A percentile compares a stretch with the other conserved stretches of the same genome.
Evolutionary conservation across 495 filamentous ascomycete species (phyloP).

Genomic region (Aspergillus cavernicola): DNA sequence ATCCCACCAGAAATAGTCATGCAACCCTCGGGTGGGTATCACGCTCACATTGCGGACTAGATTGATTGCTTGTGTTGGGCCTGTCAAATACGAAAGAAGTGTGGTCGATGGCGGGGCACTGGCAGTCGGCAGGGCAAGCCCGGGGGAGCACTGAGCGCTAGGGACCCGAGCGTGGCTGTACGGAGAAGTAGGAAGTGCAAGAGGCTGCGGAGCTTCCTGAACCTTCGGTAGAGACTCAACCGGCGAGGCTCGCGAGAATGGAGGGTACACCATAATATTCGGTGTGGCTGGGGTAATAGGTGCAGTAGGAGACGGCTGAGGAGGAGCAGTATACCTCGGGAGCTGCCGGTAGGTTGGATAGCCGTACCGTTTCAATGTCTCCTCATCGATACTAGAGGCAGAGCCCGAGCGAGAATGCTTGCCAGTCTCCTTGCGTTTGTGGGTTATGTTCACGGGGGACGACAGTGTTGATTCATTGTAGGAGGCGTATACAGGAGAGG

Average conservation of each 20-base stretch:
- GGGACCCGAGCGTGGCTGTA: constrained; percentile 39
- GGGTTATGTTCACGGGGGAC: constrained; percentile 64
- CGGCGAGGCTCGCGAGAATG: constrained; percentile 23
- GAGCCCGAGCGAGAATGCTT: constrained; percentile 61
- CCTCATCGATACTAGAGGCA: constrained; percentile 64
- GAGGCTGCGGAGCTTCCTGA: constrained; percentile 32
- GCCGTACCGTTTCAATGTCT: constrained; percentile 62
- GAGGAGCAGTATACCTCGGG: constrained; percentile 58
- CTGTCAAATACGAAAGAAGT: constrained; percentile 72
- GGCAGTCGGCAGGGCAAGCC: constrained; percentile 32
- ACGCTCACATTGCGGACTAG: constrained; percentile 79
- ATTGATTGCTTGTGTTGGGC: constrained; percentile 72
- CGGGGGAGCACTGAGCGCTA: constrained; percentile 48
- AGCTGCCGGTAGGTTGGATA: constrained; percentile 80
- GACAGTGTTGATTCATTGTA: constrained; percentile 39
- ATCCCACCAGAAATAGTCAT: constrained; percentile 92
- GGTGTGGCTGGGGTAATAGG: constrained; percentile 44
- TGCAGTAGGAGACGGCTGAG: constrained; percentile 44
- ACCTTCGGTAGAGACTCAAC: constrained; percentile 17
- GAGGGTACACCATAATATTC: constrained; percentile 40
- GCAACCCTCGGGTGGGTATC: constrained; percentile 60
- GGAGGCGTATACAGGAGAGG: constrained; percentile 36
- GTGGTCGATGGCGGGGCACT: constrained; percentile 55
- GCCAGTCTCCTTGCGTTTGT: constrained; percentile 41
- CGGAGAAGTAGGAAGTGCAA: constrained; percentile 35